Evolutionary conservation across 306 rosid species (phyloP).

Genomic region (Mucuna pruriens): DNA sequence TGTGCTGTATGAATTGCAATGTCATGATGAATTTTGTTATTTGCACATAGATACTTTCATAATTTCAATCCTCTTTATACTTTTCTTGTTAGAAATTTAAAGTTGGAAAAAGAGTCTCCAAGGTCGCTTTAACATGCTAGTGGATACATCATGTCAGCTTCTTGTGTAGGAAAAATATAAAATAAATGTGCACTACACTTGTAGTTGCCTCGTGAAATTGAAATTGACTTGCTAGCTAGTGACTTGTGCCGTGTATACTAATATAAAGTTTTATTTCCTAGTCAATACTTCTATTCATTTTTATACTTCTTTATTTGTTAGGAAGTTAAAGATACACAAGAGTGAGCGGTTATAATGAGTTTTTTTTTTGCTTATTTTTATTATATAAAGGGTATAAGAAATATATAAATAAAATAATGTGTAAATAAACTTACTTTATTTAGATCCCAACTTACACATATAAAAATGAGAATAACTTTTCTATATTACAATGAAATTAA

Average conservation of each 20-base stretch:
- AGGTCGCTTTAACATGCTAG: slow-evolving; percentile 8
- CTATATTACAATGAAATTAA: no score
- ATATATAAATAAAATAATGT: background rate
- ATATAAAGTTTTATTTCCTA: background rate
- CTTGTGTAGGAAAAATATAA: background rate
- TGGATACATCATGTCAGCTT: slow-evolving; percentile 14
- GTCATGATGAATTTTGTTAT: background rate
- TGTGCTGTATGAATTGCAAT: background rate
- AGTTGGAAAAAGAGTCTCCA: background rate
- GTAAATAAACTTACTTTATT: background rate
- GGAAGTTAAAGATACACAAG: background rate
- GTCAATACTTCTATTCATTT: background rate
- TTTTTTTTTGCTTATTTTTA: background rate
- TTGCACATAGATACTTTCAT: background rate
- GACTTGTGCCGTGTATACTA: background rate
- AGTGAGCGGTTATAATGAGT: background rate
- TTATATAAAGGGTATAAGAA: background rate
- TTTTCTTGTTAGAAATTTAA: background rate
- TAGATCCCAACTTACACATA: no score
- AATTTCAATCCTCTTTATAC: background rate
- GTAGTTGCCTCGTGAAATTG: background rate
- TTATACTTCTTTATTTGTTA: background rate
- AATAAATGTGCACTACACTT: background rate
- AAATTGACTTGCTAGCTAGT: slow-evolving; percentile 27
- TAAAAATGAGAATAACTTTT: no score